A percentile compares a stretch with the other conserved stretches of the same genome.
These are phyloP conservation scores for Cercospora janseana DNA, from an alignment of 2,329 filamentous ascomycete genomes.

Conservation along the genomic window DNA sequence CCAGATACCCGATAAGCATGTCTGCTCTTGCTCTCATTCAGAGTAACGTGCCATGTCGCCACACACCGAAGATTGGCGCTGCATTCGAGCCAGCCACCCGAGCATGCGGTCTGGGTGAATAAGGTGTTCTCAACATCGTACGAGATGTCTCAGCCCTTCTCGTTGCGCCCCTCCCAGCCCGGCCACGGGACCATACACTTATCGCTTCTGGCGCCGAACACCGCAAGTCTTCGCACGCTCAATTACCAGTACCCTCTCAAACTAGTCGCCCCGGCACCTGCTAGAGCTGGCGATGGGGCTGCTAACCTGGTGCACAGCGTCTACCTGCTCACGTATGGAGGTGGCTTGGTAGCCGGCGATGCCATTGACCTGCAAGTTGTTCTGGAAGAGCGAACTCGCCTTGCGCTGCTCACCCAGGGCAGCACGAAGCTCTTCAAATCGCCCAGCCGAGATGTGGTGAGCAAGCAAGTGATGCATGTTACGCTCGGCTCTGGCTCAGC, in stretches of 20 bases:
- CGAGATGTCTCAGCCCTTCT: slow-evolving; percentile 65
- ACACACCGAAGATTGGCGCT: too few species aligned
- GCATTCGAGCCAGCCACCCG: too few species aligned
- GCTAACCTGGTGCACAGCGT: slow-evolving; percentile 66
- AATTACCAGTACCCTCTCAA: slow-evolving; percentile 95
- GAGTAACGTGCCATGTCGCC: too few species aligned
- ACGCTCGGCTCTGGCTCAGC: slow-evolving; percentile 50
- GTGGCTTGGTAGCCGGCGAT: slow-evolving; percentile 87
- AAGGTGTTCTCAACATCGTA: neutral
- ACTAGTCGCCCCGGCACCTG: slow-evolving; percentile 75
- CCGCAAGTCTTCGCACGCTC: slow-evolving; percentile 69
- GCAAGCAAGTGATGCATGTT: slow-evolving; percentile 46
- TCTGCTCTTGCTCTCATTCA: too few species aligned
- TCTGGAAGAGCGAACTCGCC: slow-evolving; percentile 62
- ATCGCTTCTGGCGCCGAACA: slow-evolving; percentile 66
- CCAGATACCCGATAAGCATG: too few species aligned
- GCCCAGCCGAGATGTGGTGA: slow-evolving; percentile 44
- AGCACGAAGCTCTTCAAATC: slow-evolving; percentile 97
- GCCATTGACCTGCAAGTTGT: slow-evolving; percentile 69
- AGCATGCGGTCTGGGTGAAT: too few species aligned
- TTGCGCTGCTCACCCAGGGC: slow-evolving; percentile 64
- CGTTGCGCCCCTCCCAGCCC: slow-evolving; percentile 67
- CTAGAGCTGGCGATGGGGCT: slow-evolving; percentile 43
- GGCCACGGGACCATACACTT: slow-evolving; percentile 78
- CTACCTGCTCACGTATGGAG: slow-evolving; percentile 91